Base-by-base conservation (phyloP, 2,329 filamentous ascomycete species). In the Cercospora sp. region DNA sequence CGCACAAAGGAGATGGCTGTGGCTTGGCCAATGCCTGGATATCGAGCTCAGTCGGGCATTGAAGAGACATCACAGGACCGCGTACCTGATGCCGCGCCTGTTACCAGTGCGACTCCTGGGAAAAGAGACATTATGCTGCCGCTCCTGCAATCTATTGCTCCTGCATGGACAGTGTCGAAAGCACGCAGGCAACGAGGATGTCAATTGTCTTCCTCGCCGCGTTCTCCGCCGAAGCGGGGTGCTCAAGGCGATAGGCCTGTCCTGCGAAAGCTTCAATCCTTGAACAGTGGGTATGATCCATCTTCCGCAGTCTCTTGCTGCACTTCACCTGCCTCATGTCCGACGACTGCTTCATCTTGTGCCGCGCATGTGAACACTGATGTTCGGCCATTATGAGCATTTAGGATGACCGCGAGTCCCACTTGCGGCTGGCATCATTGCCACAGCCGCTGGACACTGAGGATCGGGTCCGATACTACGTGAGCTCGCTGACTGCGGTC, bases 1-100 rank as follows among this genome's bases (percentile, higher is more conserved):
- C 71, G 73, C 1, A 80, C 81, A 70, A 85, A 84, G 0, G 82
- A 80, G 16, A 81, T 70, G 18, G 83, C 81, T 16, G 79, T 79
- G 51, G 80, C 80, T 45, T 80, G 78, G 10, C 82, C 82, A 65
- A 83, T 84, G 16, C 81, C 82, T 82, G 26, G 10, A 28, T 28
- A n/a, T 34, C 26, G 49, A 58, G 21, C 24, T 57, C 70, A 73
- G 49, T 51, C 28, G 24, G 18, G 12, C 10, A 58, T 26, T 13
- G 45, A 62, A 32, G 40, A 60, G 32, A 10, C n/a, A 58, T 55
- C 12, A 16, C 28, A 49, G 37, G 30, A 6, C 9, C 37, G 28
- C 72, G 45, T 66, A 77, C 76, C 77, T 24, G 75, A 77, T 12
- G 75, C 77, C 2, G 77, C 76, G n/a, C 77, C 77, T 24, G 76